Percentiles rank a stretch among this genome's conserved stretches.
These are phyloP conservation scores for Polytolypa hystricis DNA, from an alignment of 2,329 filamentous ascomycete species.

Conservation along the genomic window DNA sequence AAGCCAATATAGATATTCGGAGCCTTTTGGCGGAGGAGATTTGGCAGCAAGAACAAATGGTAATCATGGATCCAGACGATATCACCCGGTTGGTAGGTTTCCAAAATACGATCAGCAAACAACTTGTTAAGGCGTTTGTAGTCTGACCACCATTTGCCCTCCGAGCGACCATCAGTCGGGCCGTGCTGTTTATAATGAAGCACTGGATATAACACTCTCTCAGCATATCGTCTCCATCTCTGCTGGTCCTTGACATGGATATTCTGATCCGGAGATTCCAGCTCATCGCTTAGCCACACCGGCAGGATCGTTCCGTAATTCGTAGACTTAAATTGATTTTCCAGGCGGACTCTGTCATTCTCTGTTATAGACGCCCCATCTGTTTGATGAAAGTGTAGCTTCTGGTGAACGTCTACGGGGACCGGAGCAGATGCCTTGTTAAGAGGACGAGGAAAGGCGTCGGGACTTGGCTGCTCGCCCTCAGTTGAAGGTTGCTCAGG, in stretches of 20 bases:
- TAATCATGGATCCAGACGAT: constrained; percentile 91
- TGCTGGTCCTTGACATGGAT: constrained; percentile 69
- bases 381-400: constrained; percentile 46
- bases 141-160: constrained; percentile 78
- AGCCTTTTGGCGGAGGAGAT: constrained; percentile 72
- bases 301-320: constrained; percentile 70
- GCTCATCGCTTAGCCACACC: constrained; percentile 77
- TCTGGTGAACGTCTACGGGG: constrained; percentile 41
- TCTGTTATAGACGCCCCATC: constrained; percentile 62
- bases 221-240: constrained; percentile 81
- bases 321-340: constrained; percentile 60
- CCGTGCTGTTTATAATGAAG: constrained; percentile 96
- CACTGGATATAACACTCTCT: constrained; percentile 82
- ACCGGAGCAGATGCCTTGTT: constrained; percentile 71
- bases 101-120: constrained; percentile 79
- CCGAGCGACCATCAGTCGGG: constrained; percentile 70
- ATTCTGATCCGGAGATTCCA: constrained; percentile 55
- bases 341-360: constrained; percentile 60
- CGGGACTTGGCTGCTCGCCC: constrained; percentile 21
- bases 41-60: constrained; percentile 80
- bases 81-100: constrained; percentile 84
- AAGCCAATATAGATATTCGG: constrained; percentile 91
- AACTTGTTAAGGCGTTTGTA: constrained; percentile 88
- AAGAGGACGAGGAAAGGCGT: constrained; percentile 34
- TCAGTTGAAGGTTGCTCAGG: not conserved